Evolutionary conservation across 2,329 filamentous ascomycete genomes (phyloP).

Genomic region (Cytospora chrysosperma): DNA sequence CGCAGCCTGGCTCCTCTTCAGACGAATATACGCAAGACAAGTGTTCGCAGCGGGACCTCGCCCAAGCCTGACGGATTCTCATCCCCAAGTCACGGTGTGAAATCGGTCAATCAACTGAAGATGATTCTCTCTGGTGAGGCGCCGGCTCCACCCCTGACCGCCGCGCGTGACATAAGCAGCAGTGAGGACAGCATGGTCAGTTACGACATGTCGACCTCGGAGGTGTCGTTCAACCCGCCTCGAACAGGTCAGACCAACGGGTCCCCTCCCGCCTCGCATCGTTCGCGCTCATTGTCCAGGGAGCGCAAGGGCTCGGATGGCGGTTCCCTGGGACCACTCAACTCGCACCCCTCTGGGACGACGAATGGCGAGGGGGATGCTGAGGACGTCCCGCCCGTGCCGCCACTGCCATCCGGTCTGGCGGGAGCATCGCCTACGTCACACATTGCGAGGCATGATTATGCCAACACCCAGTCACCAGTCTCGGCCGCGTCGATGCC

Average conservation of each 20-base stretch:
- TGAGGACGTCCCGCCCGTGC: conserved; percentile 54
- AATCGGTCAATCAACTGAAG: conserved; percentile 64
- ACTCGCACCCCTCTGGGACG: conserved; percentile 40
- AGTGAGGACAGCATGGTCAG: conserved; percentile 69
- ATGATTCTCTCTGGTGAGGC: conserved; percentile 57
- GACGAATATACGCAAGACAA: conserved; percentile 51
- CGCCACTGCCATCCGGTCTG: conserved; percentile 46
- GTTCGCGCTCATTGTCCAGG: conserved; percentile 32
- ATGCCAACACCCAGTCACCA: conserved; percentile 18
- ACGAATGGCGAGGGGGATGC: conserved; percentile 34
- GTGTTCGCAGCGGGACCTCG: conserved; percentile 52
- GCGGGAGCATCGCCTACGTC: conserved; percentile 25
- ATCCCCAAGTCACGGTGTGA: conserved; percentile 36
- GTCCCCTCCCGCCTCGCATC: conserved; percentile 27
- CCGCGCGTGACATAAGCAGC: conserved; percentile 47
- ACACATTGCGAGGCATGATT: conserved; percentile 16
- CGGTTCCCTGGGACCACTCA: conserved; percentile 38
- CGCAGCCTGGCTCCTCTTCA: conserved; percentile 34
- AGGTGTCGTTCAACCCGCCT: conserved; percentile 58
- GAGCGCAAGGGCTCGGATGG: conserved; percentile 34
- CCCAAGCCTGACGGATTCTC: conserved; percentile 42
- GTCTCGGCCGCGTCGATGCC: conserved; percentile 9
- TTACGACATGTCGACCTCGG: conserved; percentile 66
- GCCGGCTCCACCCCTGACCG: conserved; percentile 37
- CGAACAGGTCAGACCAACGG: conserved; percentile 33